These are phyloP conservation scores for Cryptococcus neoformans DNA, from an alignment of 1,284 basidiomycete species.

Conservation along the genomic window DNA sequence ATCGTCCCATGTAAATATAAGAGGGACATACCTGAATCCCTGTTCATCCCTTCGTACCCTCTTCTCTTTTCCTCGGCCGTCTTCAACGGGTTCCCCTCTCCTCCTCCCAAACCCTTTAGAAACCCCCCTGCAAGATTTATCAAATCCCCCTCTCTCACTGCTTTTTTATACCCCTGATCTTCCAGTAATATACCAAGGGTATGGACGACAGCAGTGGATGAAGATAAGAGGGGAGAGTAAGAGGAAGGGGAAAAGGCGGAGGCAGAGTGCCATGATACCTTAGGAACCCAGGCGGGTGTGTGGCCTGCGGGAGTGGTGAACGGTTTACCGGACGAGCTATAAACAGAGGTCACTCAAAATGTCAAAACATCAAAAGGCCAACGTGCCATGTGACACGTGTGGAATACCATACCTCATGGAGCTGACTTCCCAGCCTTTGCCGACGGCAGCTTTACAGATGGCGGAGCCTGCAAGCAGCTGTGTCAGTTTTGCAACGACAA, in stretches of 20 bases:
- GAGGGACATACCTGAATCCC: constrained; percentile 73
- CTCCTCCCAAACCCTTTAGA: constrained; percentile 41
- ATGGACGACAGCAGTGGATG: constrained; percentile 76
- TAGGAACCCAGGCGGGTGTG: constrained; percentile 71
- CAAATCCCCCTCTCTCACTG: constrained; percentile 48
- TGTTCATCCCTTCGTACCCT: constrained; percentile 77
- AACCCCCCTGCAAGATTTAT: constrained; percentile 55
- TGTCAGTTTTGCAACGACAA: background rate
- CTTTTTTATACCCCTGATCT: constrained; percentile 73
- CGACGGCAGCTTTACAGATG: constrained; percentile 79
- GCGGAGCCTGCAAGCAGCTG: constrained; percentile 68
- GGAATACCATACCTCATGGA: constrained; percentile 68
- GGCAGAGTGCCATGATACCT: constrained; percentile 77
- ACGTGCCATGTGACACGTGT: too few species aligned
- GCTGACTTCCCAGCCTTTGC: constrained; percentile 78
- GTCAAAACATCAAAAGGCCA: too few species aligned
- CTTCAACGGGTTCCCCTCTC: constrained; percentile 63
- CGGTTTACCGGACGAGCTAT: constrained; percentile 78
- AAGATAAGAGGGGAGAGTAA: constrained; percentile 65
- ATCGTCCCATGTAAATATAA: background rate
- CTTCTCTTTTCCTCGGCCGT: constrained; percentile 36
- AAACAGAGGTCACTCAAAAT: background rate
- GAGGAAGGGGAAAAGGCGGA: constrained; percentile 72
- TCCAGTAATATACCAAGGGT: constrained; percentile 93
- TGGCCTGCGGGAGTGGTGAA: constrained; percentile 87